Conservation (phyloP, 1,284 basidiomycete species). For the Rhodofomes roseus region DNA sequence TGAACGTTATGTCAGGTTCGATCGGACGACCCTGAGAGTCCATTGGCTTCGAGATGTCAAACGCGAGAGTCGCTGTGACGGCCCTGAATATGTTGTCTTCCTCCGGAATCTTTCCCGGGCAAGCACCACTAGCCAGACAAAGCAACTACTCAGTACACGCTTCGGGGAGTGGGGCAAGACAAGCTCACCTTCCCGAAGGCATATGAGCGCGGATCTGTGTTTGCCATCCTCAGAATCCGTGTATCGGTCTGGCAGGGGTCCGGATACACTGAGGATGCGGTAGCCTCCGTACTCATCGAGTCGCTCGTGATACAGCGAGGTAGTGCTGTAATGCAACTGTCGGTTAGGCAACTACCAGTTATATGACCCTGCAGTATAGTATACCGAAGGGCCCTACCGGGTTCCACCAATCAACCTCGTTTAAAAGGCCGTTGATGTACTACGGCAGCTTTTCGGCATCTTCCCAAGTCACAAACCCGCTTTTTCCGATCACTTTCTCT, state of each 20-base stretch:
- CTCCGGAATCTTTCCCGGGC: slow-evolving; percentile 14
- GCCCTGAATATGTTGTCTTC: slow-evolving; percentile 17
- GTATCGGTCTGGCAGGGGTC: slow-evolving; percentile 12
- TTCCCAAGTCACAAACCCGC: slow-evolving; percentile 18
- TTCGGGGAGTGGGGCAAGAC: neutral
- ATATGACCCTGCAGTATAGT: slow-evolving; percentile 1
- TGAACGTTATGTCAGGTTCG: neutral
- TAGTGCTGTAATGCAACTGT: neutral
- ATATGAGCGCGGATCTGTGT: slow-evolving; percentile 7
- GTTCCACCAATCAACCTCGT: slow-evolving; percentile 13
- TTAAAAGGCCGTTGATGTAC: slow-evolving; percentile 22
- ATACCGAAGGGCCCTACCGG: slow-evolving; percentile 13
- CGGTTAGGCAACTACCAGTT: neutral
- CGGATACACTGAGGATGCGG: slow-evolving; percentile 9
- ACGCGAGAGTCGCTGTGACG: slow-evolving; percentile 15
- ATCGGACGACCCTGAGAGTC: neutral
- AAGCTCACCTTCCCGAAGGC: slow-evolving; percentile 7
- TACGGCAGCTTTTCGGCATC: slow-evolving; percentile 23
- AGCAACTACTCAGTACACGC: too few relatives aligned
- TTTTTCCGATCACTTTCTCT: slow-evolving; percentile 17
- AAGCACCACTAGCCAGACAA: slow-evolving; percentile 6
- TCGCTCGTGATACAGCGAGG: slow-evolving; percentile 9
- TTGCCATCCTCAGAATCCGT: neutral
- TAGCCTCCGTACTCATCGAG: slow-evolving; percentile 10
- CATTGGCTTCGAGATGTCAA: slow-evolving; percentile 8